Conservation (phyloP, 2,329 filamentous ascomycete genomes). For the Xylaria sp. region DNA sequence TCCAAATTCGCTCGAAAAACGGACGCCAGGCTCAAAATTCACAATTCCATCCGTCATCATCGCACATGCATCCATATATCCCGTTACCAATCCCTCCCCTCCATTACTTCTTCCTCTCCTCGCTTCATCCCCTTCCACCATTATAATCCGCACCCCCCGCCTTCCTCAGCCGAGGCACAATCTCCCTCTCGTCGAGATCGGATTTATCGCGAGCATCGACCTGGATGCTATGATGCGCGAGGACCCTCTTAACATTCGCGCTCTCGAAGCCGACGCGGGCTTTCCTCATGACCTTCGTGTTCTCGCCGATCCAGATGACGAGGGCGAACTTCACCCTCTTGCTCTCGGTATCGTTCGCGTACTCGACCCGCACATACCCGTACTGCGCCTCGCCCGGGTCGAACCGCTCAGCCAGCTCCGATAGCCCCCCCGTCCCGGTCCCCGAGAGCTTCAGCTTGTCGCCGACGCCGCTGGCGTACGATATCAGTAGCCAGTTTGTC, state of each 20-base stretch:
- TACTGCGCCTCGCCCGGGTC: constrained; percentile 72
- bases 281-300: constrained; percentile 75
- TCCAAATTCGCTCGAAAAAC: constrained; percentile 18
- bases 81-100: not conserved
- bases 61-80: not conserved
- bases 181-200: constrained; percentile 70
- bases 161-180: constrained; percentile 70
- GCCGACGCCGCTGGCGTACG: constrained; percentile 64
- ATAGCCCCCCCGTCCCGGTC: constrained; percentile 69
- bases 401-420: constrained; percentile 68
- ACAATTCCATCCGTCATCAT: constrained; percentile 8
- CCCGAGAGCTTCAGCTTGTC: constrained; percentile 65
- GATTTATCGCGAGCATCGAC: constrained; percentile 68
- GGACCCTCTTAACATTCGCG: constrained; percentile 70
- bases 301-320: constrained; percentile 73
- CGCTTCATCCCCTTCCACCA: constrained; percentile 62
- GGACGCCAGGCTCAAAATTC: constrained; percentile 6
- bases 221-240: constrained; percentile 72
- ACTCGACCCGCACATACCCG: constrained; percentile 72
- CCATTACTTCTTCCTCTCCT: not conserved
- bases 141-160: constrained; percentile 78
- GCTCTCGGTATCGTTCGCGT: constrained; percentile 77
- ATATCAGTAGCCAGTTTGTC: constrained; percentile 74
- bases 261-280: constrained; percentile 74
- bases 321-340: constrained; percentile 75